Evolutionary conservation across 306 rosid genomes (phyloP).

Genomic region (Dalbergia oliveri): DNA sequence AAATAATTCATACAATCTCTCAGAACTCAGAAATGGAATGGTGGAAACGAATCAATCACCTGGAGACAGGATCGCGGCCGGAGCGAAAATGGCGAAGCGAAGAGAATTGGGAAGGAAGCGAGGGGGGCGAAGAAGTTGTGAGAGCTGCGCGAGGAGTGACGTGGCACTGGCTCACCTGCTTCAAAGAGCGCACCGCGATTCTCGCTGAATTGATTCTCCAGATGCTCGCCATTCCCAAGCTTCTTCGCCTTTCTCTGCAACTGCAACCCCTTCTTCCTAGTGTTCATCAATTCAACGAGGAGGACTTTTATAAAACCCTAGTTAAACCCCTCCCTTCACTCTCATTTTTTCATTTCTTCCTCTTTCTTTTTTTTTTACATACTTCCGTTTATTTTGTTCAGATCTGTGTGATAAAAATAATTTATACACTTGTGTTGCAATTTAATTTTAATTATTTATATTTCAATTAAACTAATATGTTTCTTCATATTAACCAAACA

Average conservation of each 20-base stretch:
- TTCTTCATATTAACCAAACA: too few species aligned
- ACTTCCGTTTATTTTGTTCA: background rate
- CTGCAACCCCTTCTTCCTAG: background rate
- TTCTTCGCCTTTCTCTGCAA: conserved; percentile 12
- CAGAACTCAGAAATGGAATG: background rate
- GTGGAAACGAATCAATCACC: conserved; percentile 48
- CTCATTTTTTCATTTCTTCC: background rate
- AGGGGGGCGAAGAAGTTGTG: conserved; percentile 55
- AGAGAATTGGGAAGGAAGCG: conserved; percentile 47
- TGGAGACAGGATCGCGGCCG: conserved; percentile 64
- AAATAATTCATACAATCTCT: background rate
- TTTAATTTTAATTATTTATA: too few species aligned
- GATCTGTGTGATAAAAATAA: background rate
- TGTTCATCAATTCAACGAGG: conserved; percentile 15
- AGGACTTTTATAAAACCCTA: conserved; percentile 46
- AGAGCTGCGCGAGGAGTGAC: conserved; percentile 35
- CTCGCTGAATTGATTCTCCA: conserved; percentile 52
- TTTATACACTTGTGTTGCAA: too few species aligned
- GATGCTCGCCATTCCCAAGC: conserved; percentile 47
- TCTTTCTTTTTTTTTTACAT: background rate
- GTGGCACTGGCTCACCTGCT: conserved; percentile 38
- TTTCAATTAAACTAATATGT: too few species aligned
- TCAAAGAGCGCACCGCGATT: conserved; percentile 55
- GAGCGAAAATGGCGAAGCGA: conserved; percentile 67
- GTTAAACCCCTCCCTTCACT: conserved; percentile 26